These are phyloP conservation scores for Starmerella khaoyaiensis DNA, from an alignment of 805 yeast species.

Conservation along the genomic window DNA sequence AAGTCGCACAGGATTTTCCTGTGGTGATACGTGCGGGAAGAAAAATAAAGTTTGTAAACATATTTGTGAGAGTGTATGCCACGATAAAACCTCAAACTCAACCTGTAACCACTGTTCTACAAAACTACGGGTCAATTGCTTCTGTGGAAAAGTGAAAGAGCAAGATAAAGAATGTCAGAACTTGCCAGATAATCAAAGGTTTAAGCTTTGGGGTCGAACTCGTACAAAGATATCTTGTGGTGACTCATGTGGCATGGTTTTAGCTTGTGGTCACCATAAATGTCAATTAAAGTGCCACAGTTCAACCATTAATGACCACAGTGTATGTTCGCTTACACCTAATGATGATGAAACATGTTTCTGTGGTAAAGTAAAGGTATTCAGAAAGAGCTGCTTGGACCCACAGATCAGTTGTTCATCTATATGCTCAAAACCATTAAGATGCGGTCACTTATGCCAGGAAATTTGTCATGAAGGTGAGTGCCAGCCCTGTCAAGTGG, in stretches of 20 bases:
- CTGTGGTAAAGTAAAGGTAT: constrained; percentile 15
- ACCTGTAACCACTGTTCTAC: constrained; percentile 16
- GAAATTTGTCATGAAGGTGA: constrained; percentile 8
- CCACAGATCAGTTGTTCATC: constrained; percentile 10
- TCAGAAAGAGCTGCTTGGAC: constrained; percentile 14
- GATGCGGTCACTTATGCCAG: constrained; percentile 14
- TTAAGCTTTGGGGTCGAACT: not conserved
- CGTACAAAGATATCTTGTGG: constrained; percentile 11
- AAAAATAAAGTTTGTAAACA: constrained; percentile 15
- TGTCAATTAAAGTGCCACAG: constrained; percentile 15
- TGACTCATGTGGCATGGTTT: constrained; percentile 3
- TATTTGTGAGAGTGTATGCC: constrained; percentile 17
- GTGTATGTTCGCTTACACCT: constrained; percentile 13
- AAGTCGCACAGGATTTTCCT: constrained; percentile 16
- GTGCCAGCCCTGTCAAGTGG: constrained; percentile 8
- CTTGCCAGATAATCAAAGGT: not conserved
- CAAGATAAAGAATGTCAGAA: constrained; percentile 1
- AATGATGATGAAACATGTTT: constrained; percentile 17
- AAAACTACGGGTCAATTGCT: constrained; percentile 30
- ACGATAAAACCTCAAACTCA: constrained; percentile 1
- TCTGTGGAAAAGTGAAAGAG: constrained; percentile 12
- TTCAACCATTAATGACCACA: constrained; percentile 2
- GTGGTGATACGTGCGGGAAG: constrained; percentile 11
- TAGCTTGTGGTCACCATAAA: constrained; percentile 15
- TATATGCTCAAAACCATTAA: constrained; percentile 10